Percentiles rank a stretch among this genome's conserved stretches.
Evolutionary conservation across 2,329 filamentous ascomycete genomes (phyloP).

Genomic region (Geosmithia morbida): DNA sequence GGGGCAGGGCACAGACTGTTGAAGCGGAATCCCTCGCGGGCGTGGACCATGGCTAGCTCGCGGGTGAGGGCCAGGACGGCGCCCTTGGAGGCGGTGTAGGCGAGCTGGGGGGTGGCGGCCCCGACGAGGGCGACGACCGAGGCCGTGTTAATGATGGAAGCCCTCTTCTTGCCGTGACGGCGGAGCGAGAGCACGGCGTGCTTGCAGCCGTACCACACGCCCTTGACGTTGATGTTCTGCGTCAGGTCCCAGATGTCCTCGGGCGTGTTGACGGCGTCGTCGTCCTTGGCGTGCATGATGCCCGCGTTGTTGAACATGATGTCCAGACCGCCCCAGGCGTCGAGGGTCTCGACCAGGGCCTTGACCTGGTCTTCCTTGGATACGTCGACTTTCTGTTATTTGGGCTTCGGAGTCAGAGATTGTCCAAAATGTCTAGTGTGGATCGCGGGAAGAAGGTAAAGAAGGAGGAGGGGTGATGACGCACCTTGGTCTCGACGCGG

Average conservation of each 20-base stretch:
- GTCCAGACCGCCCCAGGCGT: conserved; percentile 77
- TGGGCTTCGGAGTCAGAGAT: too few species aligned
- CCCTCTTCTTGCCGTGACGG: conserved; percentile 62
- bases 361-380: conserved; percentile 72
- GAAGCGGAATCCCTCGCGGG: conserved; percentile 77
- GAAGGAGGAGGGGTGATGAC: conserved; percentile 5
- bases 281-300: conserved; percentile 82
- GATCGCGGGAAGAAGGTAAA: too few species aligned
- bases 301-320: conserved; percentile 96
- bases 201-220: conserved; percentile 94
- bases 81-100: conserved; percentile 89
- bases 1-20: conserved; percentile 84
- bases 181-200: conserved; percentile 75
- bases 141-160: conserved; percentile 83
- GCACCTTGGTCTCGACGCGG: conserved; percentile 45
- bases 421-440: too few species aligned
- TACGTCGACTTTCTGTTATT: conserved; percentile 47
- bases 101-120: conserved; percentile 75
- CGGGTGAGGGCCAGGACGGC: conserved; percentile 82
- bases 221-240: conserved; percentile 91
- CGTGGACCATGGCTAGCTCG: conserved; percentile 84
- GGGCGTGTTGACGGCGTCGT: conserved; percentile 67
- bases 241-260: conserved; percentile 92
- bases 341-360: conserved; percentile 58
- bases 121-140: conserved; percentile 80